phyloP scores from a whole-genome alignment of 208 protist species.

The Tritrichomonas musculus region DNA sequence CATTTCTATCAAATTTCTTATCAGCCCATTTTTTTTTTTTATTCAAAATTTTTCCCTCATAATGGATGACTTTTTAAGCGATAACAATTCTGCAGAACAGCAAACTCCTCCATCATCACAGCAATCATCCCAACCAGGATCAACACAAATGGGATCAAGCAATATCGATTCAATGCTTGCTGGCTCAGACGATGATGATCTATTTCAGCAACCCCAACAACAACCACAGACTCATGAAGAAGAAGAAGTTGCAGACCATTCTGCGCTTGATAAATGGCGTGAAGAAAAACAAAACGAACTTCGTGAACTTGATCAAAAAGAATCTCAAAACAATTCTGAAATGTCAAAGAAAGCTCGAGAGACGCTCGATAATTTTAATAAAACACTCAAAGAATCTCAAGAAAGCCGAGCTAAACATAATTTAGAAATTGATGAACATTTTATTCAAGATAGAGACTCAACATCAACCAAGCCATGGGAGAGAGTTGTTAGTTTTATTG shows the following conservation, averaged over 20 bases:
- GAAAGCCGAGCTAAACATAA: background rate
- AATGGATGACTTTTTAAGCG: too few species aligned
- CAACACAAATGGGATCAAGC: too few species aligned
- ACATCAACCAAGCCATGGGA: background rate
- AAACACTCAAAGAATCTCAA: background rate
- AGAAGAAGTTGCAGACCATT: background rate
- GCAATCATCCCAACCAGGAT: too few species aligned
- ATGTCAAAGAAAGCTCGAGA: background rate
- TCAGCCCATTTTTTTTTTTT: too few species aligned
- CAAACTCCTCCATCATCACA: too few species aligned
- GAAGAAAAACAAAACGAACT: background rate
- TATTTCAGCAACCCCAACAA: background rate
- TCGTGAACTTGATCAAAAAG: background rate
- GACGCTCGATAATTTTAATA: background rate
- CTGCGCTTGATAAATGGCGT: background rate
- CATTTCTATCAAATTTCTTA: too few species aligned
- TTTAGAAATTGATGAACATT: background rate
- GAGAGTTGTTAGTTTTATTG: conserved; percentile 20
- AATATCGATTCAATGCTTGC: background rate
- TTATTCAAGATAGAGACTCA: background rate
- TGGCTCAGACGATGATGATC: background rate
- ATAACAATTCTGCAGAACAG: too few species aligned
- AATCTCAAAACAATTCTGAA: background rate
- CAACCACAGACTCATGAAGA: background rate
- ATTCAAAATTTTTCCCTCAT: too few species aligned